phyloP scores from a whole-genome alignment of 495 filamentous ascomycete genomes.

The Penicillium paradoxum region DNA sequence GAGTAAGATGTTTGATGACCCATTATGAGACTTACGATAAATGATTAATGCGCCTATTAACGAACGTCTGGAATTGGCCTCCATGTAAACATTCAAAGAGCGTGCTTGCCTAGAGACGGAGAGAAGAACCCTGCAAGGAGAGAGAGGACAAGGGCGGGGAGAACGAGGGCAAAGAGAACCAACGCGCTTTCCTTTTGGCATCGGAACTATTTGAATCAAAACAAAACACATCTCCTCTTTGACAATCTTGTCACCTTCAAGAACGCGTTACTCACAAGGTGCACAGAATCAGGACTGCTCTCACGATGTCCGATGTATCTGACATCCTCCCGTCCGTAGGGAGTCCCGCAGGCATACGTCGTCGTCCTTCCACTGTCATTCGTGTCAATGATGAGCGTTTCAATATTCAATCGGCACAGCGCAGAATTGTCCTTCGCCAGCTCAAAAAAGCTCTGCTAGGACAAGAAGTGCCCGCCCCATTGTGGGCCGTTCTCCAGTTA shows the following conservation, averaged over 20 bases:
- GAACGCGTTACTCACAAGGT: no score
- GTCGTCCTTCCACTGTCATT: neutral
- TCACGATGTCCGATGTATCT: neutral
- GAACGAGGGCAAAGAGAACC: no score
- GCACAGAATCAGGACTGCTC: neutral
- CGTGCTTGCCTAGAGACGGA: neutral
- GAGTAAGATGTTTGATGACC: neutral
- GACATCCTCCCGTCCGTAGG: neutral
- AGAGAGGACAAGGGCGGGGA: no score
- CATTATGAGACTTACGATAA: neutral
- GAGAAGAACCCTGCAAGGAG: no score
- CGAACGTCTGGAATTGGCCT: neutral
- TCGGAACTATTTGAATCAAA: no score
- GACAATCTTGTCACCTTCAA: no score
- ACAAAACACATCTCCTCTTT: no score
- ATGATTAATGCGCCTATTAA: neutral
- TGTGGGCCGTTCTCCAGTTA: constrained; percentile 12
- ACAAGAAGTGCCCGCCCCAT: neutral
- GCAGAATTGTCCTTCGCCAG: neutral
- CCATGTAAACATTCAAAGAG: neutral
- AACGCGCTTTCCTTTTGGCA: no score
- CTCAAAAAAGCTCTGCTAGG: neutral
- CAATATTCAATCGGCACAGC: neutral
- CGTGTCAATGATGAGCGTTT: neutral
- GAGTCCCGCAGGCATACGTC: neutral